A percentile compares a stretch with the other conserved stretches of the same genome.
Conservation (phyloP, 768 basidiomycete genomes). For the Boletellus emodensis region DNA sequence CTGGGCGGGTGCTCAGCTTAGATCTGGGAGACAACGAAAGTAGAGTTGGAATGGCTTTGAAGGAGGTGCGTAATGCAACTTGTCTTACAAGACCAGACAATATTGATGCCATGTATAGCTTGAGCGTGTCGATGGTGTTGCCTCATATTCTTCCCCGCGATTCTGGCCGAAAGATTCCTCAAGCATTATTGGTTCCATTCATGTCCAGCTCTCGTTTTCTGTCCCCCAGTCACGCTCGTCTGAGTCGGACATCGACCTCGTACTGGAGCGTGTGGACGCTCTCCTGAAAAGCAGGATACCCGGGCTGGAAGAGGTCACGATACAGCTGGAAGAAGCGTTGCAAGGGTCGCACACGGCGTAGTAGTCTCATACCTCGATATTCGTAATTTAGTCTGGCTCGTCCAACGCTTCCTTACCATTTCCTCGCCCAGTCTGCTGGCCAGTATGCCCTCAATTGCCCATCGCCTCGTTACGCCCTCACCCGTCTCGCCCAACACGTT, state of each 20-base stretch:
- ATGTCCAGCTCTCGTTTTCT: conserved; percentile 77
- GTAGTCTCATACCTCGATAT: conserved; percentile 11
- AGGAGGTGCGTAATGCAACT: conserved; percentile 46
- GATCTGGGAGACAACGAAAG: conserved; percentile 69
- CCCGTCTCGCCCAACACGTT: too few relatives aligned
- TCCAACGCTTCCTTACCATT: too few relatives aligned
- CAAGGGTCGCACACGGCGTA: conserved; percentile 1
- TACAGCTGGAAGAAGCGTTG: conserved; percentile 65
- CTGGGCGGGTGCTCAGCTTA: conserved; percentile 80
- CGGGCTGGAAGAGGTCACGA: conserved; percentile 84
- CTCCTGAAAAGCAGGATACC: conserved; percentile 68
- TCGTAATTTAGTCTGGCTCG: conserved; percentile 11
- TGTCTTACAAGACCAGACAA: background rate
- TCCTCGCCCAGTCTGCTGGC: too few relatives aligned
- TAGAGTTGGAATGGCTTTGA: conserved; percentile 54
- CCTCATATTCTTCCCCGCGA: conserved; percentile 72
- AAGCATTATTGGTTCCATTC: conserved; percentile 85
- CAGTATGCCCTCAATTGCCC: too few relatives aligned
- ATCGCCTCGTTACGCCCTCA: too few relatives aligned
- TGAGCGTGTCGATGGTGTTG: conserved; percentile 69
- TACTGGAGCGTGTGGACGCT: conserved; percentile 72
- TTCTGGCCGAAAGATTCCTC: conserved; percentile 97
- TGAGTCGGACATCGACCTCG: conserved; percentile 49
- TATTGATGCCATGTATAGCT: conserved; percentile 44
- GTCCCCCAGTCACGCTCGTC: conserved; percentile 50